phyloP scores from a whole-genome alignment of 2,329 filamentous ascomycete species.

The Aspergillus costaricaensis region DNA sequence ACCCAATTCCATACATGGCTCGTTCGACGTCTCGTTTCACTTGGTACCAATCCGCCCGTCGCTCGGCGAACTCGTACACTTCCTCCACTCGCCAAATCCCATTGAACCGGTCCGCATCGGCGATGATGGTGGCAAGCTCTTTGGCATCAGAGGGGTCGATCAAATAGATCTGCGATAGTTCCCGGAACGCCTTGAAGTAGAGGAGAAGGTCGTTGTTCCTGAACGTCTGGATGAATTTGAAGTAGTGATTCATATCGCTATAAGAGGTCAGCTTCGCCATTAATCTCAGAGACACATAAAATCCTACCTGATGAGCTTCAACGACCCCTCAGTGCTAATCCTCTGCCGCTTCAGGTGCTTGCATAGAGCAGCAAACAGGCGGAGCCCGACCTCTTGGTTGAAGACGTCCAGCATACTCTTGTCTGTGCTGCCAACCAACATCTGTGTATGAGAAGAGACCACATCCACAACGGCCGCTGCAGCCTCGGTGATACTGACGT shows the following conservation, averaged over 20 bases:
- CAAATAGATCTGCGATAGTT: conserved; percentile 92
- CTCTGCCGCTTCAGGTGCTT: conserved; percentile 98
- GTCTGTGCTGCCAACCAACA: conserved; percentile 92
- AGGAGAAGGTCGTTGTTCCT: conserved; percentile 79
- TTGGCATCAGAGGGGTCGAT: conserved; percentile 86
- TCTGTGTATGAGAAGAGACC: conserved; percentile 83
- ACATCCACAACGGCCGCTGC: conserved; percentile 80
- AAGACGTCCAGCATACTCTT: conserved; percentile 99
- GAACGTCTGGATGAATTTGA: conserved; percentile 77
- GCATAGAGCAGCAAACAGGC: conserved; percentile 87
- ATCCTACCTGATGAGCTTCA: conserved; percentile 75
- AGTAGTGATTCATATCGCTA: conserved; percentile 94
- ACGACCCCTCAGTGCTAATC: conserved; percentile 82
- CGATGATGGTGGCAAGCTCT: conserved; percentile 92
- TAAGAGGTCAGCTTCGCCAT: conserved; percentile 7
- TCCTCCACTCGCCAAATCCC: conserved; percentile 95
- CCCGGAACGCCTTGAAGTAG: conserved; percentile 88
- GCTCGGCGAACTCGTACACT: conserved; percentile 94
- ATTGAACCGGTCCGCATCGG: conserved; percentile 83
- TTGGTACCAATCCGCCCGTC: conserved; percentile 91
- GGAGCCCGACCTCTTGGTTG: conserved; percentile 93
- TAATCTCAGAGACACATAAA: background rate
- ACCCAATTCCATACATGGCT: conserved; percentile 96
- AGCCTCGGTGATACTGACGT: conserved; percentile 70
- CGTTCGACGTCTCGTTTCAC: conserved; percentile 87